phyloP scores from a whole-genome alignment of 306 rosid genomes.

The Citrullus amarus region DNA sequence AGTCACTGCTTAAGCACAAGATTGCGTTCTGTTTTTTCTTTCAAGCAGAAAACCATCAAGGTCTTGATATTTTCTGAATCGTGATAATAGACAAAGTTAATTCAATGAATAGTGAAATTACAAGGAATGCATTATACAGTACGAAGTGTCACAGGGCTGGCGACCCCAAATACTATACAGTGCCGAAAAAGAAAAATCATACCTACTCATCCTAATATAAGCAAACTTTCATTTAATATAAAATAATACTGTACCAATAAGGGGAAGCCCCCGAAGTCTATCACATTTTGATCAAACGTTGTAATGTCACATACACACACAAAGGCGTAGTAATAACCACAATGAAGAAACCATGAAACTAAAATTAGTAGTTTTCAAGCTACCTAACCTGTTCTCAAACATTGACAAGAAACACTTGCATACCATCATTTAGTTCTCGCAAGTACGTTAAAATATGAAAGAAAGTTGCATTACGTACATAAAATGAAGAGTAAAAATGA shows the following conservation, averaged over 20 bases:
- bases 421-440: not conserved
- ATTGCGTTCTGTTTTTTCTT: not conserved
- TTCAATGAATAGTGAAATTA: not conserved
- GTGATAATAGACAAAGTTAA: not conserved
- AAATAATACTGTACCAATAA: not conserved
- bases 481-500: not conserved
- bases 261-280: not conserved
- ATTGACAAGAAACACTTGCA: not conserved
- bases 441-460: not conserved
- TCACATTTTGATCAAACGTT: not conserved
- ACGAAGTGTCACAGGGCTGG: too few species aligned
- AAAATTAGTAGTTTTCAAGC: not conserved
- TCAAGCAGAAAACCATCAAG: not conserved
- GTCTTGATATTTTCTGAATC: not conserved
- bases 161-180: not conserved
- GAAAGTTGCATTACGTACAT: not conserved
- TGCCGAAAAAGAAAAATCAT: not conserved
- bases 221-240: not conserved
- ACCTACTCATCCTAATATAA: not conserved
- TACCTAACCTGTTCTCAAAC: not conserved
- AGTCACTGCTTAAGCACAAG: not conserved
- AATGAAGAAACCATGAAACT: not conserved
- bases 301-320: not conserved
- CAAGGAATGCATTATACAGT: not conserved
- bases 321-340: not conserved